Evolutionary conservation across 2,329 filamentous ascomycete species (phyloP).

Genomic region (Biscogniauxia mediterranea): DNA sequence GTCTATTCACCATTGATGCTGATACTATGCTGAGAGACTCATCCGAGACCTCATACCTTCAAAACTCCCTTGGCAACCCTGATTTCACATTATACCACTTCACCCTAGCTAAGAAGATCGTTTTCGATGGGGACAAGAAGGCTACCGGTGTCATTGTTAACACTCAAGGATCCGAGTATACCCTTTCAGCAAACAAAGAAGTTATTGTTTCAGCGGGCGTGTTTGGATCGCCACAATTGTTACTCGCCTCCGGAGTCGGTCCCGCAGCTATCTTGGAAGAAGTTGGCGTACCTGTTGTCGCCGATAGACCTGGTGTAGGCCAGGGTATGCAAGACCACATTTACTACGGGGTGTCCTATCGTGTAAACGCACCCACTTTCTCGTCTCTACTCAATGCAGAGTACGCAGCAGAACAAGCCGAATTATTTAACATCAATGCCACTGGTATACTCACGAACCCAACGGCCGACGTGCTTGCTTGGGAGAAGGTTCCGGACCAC

Average conservation of each 20-base stretch:
- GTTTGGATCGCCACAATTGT: constrained; percentile 59
- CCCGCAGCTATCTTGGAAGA: constrained; percentile 28
- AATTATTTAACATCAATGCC: constrained; percentile 25
- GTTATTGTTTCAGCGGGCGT: constrained; percentile 66
- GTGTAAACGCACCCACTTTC: constrained; percentile 34
- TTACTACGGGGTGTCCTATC: constrained; percentile 33
- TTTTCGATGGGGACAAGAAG: constrained; percentile 17
- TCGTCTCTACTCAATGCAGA: constrained; percentile 25
- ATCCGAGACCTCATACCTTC: constrained; percentile 17
- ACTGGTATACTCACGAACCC: constrained; percentile 29
- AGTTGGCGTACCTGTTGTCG: constrained; percentile 48
- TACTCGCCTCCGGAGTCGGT: constrained; percentile 41
- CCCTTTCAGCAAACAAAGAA: constrained; percentile 46
- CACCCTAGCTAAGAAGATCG: constrained; percentile 19
- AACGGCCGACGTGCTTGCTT: constrained; percentile 27
- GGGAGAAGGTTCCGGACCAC: constrained; percentile 33
- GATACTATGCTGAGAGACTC: constrained; percentile 16
- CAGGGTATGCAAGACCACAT: constrained; percentile 57
- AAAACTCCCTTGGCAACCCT: constrained; percentile 12
- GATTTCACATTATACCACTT: constrained; percentile 16
- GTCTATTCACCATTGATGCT: constrained; percentile 18
- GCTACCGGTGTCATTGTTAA: constrained; percentile 17
- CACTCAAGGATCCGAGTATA: constrained; percentile 24
- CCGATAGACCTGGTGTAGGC: constrained; percentile 59
- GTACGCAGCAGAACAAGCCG: constrained; percentile 21